Evolutionary conservation across 306 rosid species (phyloP).

Genomic region (Prinsepia uniflora): DNA sequence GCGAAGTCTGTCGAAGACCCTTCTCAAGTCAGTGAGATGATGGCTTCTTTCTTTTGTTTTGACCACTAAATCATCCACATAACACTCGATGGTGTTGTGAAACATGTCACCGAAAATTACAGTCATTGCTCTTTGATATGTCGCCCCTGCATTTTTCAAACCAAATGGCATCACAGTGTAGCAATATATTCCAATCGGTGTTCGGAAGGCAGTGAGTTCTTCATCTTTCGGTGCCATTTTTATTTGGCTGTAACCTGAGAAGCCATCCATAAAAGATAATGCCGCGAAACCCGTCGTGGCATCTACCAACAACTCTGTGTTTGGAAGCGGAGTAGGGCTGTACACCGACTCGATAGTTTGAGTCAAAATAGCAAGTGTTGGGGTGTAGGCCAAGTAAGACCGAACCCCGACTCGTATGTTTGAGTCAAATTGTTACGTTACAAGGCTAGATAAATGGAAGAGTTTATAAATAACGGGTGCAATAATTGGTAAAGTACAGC

Average conservation of each 20-base stretch:
- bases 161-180: not conserved
- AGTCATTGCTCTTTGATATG: not conserved
- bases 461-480: too few relatives aligned
- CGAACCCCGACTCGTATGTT: too few relatives aligned
- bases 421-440: too few relatives aligned
- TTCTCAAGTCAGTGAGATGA: not conserved
- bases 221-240: not conserved
- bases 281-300: fast-evolving
- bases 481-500: too few relatives aligned
- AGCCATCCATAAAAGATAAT: not conserved
- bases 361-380: too few relatives aligned
- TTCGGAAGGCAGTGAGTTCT: fast-evolving
- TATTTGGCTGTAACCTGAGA: not conserved
- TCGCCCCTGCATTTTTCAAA: not conserved
- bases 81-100: not conserved
- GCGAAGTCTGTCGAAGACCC: not conserved
- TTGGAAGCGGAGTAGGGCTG: not conserved
- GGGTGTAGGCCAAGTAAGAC: too few relatives aligned
- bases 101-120: not conserved
- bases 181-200: fast-evolving
- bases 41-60: not conserved
- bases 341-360: too few relatives aligned
- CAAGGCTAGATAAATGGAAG: too few relatives aligned
- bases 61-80: not conserved
- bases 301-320: not conserved